Base-by-base conservation (phyloP, 2,329 filamentous ascomycete genomes). In the Clonostachys chloroleuca region DNA sequence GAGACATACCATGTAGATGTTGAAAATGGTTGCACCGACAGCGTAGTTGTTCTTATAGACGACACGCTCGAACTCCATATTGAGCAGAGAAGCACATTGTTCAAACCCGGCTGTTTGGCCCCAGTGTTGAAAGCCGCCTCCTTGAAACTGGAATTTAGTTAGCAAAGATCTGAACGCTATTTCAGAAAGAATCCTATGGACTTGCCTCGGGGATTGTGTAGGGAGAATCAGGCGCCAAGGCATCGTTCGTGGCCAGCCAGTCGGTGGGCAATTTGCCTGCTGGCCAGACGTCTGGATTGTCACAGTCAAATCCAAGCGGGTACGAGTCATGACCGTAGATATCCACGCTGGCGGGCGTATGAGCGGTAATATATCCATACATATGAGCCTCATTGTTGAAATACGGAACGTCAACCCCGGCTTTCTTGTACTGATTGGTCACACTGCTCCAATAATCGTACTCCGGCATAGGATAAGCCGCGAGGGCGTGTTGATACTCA, bases 21-120 rank as follows among this genome's bases (percentile, higher is more conserved):
- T 89, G 51, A 88, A 66, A 16, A 90, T 77, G 0, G 77, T 80
- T 12, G 81, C 74, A 2, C 80, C 82, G 44, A 81, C 77, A 47
- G 78, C 77, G 51, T 83, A 82, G 44, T 80, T 70, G 52, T 87
- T 86, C 73, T 90, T 91, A 65, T 87, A 87, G 57, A 89, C 86
- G 1, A 91, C 82, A 30, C 86, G 71, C 55, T 86, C 80, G 50
- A 87, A 88, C 54, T 89, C 83, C 30, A 80, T 69, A 51, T 84
- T 84, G 12, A 86, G 65, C 6, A 89, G 71, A 12, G 71, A 67
- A 18, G 75, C 69, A 55, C 87, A 91, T 49, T 80, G 70, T n/a
- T 77, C 81, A 44, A 87, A 88, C 0, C 87, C 86, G 13, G 72
- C 67, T 9, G 24, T 30, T 14, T 87, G 87, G 43, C 87, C 89